Evolutionary conservation across 2,329 filamentous ascomycete genomes (phyloP).

Genomic region (Alternaria rosae): DNA sequence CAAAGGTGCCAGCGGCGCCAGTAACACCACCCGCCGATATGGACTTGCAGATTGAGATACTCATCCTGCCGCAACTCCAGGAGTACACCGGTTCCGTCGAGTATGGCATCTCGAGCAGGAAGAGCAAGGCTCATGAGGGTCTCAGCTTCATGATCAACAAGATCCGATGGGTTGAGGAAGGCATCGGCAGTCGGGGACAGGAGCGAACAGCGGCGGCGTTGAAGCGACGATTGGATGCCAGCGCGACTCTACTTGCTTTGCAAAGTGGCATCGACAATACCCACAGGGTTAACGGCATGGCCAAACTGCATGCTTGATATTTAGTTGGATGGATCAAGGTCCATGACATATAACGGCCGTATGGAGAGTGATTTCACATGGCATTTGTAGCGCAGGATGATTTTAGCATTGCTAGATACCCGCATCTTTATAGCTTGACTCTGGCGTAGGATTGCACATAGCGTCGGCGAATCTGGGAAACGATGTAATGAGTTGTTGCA

Average conservation of each 20-base stretch:
- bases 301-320: constrained; percentile 39
- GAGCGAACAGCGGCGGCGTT: constrained; percentile 48
- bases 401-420: constrained; percentile 51
- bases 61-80: constrained; percentile 81
- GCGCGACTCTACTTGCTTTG: constrained; percentile 43
- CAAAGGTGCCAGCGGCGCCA: constrained; percentile 59
- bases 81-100: constrained; percentile 78
- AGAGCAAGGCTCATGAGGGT: constrained; percentile 84
- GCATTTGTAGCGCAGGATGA: constrained; percentile 32
- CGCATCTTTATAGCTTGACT: constrained; percentile 39
- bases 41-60: constrained; percentile 85
- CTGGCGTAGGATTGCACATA: constrained; percentile 18
- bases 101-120: constrained; percentile 81
- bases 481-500: constrained; percentile 7
- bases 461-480: constrained; percentile 9
- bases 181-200: constrained; percentile 52
- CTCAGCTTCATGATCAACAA: constrained; percentile 86
- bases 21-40: constrained; percentile 70
- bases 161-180: constrained; percentile 86
- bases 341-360: constrained; percentile 23
- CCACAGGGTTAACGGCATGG: constrained; percentile 33
- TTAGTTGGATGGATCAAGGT: constrained; percentile 5
- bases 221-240: constrained; percentile 48
- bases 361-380: constrained; percentile 13
- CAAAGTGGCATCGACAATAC: constrained; percentile 37